A percentile compares a stretch with the other conserved stretches of the same genome.
phyloP scores from a whole-genome alignment of 225 moss, liverwort and hornwort genomes.

The Anthoceros angustus region DNA sequence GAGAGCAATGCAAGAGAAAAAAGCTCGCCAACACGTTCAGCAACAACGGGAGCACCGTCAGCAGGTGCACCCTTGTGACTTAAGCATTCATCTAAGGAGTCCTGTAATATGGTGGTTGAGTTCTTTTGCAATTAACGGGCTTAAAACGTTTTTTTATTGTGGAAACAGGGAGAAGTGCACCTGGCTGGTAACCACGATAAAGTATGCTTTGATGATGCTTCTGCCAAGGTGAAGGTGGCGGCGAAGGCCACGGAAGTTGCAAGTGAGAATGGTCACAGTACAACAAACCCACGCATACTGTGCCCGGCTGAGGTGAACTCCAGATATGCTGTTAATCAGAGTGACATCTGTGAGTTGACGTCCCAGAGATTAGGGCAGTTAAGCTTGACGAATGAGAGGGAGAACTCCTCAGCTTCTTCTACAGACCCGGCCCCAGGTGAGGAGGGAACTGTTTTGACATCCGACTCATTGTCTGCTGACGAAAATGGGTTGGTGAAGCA shows the following conservation, averaged over 20 bases:
- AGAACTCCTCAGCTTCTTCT: not conserved
- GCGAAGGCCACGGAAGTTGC: not conserved
- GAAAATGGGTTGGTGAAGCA: not conserved
- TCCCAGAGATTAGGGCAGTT: not conserved
- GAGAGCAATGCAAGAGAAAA: slow-evolving; percentile 88
- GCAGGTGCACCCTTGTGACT: slow-evolving; percentile 26
- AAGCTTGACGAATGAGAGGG: not conserved
- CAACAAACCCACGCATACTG: not conserved
- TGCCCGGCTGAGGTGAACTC: not conserved
- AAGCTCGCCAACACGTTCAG: slow-evolving; percentile 85
- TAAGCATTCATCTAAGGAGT: not conserved
- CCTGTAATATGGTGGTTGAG: not conserved
- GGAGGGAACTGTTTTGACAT: not conserved
- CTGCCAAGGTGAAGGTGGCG: not conserved
- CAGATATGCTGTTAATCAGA: not conserved
- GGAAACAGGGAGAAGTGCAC: not conserved
- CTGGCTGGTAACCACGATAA: not conserved
- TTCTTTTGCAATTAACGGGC: not conserved
- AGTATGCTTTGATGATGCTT: not conserved
- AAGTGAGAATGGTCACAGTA: not conserved
- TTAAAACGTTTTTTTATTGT: not conserved
- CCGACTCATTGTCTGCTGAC: not conserved
- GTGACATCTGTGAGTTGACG: not conserved
- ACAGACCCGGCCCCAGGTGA: not conserved
- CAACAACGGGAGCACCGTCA: slow-evolving; percentile 76